phyloP scores from a whole-genome alignment of 177 flowering plant species.

The Viscum album region DNA sequence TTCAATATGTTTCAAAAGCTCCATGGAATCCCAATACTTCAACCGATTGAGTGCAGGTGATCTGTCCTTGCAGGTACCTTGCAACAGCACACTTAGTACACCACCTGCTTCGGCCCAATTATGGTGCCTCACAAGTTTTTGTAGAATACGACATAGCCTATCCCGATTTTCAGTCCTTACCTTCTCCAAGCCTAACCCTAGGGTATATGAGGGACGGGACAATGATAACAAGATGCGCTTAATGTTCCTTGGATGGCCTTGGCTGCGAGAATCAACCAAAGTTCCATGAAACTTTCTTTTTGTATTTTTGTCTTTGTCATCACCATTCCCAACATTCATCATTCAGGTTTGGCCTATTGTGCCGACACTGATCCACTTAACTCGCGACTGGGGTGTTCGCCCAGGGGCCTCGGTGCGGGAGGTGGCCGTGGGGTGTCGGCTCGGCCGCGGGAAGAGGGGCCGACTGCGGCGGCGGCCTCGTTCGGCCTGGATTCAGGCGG shows the following conservation, averaged over 20 bases:
- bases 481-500: too few relatives aligned
- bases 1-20: slow-evolving; percentile 28
- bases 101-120: slow-evolving; percentile 58
- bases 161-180: slow-evolving; percentile 25
- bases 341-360: too few relatives aligned
- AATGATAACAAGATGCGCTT: slow-evolving; percentile 18
- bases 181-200: slow-evolving; percentile 18
- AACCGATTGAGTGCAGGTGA: slow-evolving; percentile 23
- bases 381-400: too few relatives aligned
- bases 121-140: slow-evolving; percentile 23
- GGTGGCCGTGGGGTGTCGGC: too few relatives aligned
- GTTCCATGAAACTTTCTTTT: not conserved
- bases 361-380: too few relatives aligned
- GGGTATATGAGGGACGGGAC: slow-evolving; percentile 27
- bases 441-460: too few relatives aligned
- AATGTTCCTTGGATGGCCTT: not conserved
- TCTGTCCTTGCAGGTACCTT: slow-evolving; percentile 29
- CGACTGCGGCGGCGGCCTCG: too few relatives aligned
- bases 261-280: not conserved
- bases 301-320: too few relatives aligned
- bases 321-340: too few relatives aligned
- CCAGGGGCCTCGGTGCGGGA: too few relatives aligned
- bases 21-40: slow-evolving; percentile 51
- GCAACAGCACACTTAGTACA: slow-evolving; percentile 33
- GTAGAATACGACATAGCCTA: slow-evolving; percentile 25